Evolutionary conservation across 106 monocot genomes (phyloP), one percentile per base, ranked within the genome.

Genomic region (Dendrobium officinale): DNA sequence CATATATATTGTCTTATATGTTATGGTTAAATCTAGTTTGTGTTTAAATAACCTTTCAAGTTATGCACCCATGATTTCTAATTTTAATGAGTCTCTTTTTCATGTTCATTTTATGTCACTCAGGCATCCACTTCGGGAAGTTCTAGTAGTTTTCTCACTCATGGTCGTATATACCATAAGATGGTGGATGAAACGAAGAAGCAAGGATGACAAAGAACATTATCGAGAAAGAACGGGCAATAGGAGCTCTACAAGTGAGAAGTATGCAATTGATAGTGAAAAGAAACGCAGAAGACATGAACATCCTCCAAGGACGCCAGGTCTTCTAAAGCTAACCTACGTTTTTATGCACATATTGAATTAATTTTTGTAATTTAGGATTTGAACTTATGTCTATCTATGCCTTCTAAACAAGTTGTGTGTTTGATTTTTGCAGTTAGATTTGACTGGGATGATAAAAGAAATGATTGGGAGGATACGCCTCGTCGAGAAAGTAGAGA

Each of bases 401-500:
- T 55, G 26, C 0, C 9, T 6, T 75, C 22, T 40, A 8, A 64
- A 11, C 24, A 31, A 27, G 19, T 64, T 29, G 15, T 19, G 15
- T 67, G 6, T 84, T 37, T 72, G 72, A 2, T 44, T 45, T 75
- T 83, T 77, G 48, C 81, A 94, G 97, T 17, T 78, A 79, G 89
- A 77, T 91, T 91, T 66, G 91, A 89, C 8, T 98, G 97, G 97
- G 97, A 94, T 80, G 85, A 91, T 82, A 20, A n/a, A 74, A 74
- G 42, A 74, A 16, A 41, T 41, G 74, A 74, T 18, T 74, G 97
- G 92, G 94, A 97, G 75, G 90, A 97, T 77, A 92, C 96, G 9
- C 94, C 96, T 55, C 87, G 82, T 54, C 86, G 90, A 29, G 90
- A 88, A 82, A 81, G 79, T 80, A 87, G 88, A 29, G 92, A 92